Evolutionary conservation across 129 eudicot species (phyloP).

Genomic region (Oenanthe sinensis): DNA sequence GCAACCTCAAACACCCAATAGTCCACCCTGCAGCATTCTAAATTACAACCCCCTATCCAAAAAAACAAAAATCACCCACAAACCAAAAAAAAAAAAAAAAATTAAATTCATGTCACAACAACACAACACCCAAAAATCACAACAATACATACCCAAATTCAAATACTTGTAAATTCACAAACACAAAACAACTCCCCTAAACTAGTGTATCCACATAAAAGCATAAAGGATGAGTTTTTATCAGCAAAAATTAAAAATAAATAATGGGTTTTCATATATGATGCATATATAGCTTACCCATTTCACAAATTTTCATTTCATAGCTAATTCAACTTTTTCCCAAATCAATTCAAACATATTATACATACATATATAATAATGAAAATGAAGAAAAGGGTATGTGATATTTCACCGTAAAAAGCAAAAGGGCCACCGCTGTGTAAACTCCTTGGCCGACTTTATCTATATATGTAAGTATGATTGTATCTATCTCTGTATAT

Average conservation of each 20-base stretch:
- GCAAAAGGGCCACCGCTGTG: not conserved
- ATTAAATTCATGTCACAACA: not conserved
- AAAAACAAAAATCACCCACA: not conserved
- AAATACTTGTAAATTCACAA: not conserved
- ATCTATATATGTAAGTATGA: not conserved
- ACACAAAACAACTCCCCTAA: not conserved
- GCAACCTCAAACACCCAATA: constrained; percentile 23
- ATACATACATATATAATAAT: no score
- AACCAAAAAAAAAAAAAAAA: no score
- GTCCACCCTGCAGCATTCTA: constrained; percentile 31
- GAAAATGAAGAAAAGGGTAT: not conserved
- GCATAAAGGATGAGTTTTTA: no score
- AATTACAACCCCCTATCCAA: constrained; percentile 3
- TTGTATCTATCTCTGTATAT: not conserved
- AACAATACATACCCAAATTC: no score
- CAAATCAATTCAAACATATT: not conserved
- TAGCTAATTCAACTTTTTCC: not conserved
- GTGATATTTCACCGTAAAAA: not conserved
- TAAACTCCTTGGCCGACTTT: not conserved
- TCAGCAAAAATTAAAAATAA: not conserved
- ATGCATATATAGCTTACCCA: not conserved
- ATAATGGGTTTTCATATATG: not conserved
- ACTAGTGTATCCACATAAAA: not conserved
- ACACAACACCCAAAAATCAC: not conserved
- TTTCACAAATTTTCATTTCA: not conserved